Conservation (phyloP, 202 grass and related monocot genomes). For the Schoenoplectus tabernaemontani region DNA sequence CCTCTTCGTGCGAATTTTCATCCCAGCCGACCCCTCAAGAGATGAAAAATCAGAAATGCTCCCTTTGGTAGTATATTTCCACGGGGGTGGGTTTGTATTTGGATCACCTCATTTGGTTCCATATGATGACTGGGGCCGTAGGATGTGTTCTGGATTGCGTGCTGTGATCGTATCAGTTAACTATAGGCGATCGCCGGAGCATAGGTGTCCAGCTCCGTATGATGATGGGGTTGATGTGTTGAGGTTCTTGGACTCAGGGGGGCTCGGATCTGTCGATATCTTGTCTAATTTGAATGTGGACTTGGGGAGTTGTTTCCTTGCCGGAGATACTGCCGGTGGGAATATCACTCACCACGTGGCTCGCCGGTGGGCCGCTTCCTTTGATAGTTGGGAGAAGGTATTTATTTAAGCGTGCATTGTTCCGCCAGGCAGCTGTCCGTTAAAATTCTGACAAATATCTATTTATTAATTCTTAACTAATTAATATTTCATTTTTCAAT, state of each 20-base stretch:
- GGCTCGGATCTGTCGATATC: not conserved
- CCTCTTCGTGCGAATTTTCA: slow-evolving; percentile 36
- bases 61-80: slow-evolving; percentile 55
- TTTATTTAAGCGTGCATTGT: not conserved
- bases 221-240: slow-evolving; percentile 54
- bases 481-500: no score
- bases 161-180: slow-evolving; percentile 44
- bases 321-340: slow-evolving; percentile 56
- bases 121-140: slow-evolving; percentile 43
- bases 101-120: slow-evolving; percentile 20
- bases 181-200: slow-evolving; percentile 28
- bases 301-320: slow-evolving; percentile 44
- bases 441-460: not conserved
- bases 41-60: not conserved
- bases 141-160: slow-evolving; percentile 28
- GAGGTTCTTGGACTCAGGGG: slow-evolving; percentile 22
- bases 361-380: slow-evolving; percentile 19
- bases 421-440: no score
- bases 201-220: slow-evolving; percentile 32
- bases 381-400: slow-evolving; percentile 14
- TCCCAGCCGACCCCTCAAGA: not conserved
- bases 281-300: slow-evolving; percentile 40
- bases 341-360: slow-evolving; percentile 62
- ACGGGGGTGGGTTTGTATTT: slow-evolving; percentile 73
- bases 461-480: no score